These are phyloP conservation scores for Chaetoceros tenuissimus DNA, from an alignment of 108 stramenopile species.

Conservation along the genomic window DNA sequence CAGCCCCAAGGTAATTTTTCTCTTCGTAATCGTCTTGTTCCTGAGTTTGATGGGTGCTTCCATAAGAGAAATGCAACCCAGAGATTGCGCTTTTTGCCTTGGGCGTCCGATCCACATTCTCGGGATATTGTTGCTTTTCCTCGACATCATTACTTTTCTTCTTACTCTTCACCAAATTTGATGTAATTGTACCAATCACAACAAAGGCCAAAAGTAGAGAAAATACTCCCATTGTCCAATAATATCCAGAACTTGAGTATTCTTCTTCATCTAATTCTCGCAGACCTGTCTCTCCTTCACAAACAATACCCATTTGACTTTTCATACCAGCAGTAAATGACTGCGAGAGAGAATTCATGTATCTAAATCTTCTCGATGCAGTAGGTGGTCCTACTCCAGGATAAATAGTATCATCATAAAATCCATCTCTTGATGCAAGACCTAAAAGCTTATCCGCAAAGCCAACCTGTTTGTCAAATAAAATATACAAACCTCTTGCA, in stretches of 20 bases:
- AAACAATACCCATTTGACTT: not conserved
- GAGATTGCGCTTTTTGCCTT: too few relatives aligned
- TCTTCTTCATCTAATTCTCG: not conserved
- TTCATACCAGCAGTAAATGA: not conserved
- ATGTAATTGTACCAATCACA: not conserved
- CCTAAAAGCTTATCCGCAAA: not conserved
- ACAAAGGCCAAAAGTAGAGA: not conserved
- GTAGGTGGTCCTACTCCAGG: not conserved
- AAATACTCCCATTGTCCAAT: not conserved
- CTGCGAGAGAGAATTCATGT: not conserved
- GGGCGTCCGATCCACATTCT: not conserved
- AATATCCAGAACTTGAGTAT: not conserved
- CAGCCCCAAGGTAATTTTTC: not conserved
- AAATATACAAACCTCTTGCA: not conserved
- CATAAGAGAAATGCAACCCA: too few relatives aligned
- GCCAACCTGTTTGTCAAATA: not conserved
- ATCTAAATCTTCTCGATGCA: not conserved
- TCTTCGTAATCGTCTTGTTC: not conserved
- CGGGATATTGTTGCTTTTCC: not conserved
- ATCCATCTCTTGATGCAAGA: not conserved
- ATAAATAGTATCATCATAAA: not conserved
- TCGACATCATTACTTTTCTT: not conserved
- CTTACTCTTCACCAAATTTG: not conserved
- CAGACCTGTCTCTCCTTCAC: not conserved
- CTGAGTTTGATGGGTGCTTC: not conserved